Evolutionary conservation across 148 eudicot genomes (phyloP), one percentile per base, ranked within the genome.

Genomic region (Polygonum aviculare): DNA sequence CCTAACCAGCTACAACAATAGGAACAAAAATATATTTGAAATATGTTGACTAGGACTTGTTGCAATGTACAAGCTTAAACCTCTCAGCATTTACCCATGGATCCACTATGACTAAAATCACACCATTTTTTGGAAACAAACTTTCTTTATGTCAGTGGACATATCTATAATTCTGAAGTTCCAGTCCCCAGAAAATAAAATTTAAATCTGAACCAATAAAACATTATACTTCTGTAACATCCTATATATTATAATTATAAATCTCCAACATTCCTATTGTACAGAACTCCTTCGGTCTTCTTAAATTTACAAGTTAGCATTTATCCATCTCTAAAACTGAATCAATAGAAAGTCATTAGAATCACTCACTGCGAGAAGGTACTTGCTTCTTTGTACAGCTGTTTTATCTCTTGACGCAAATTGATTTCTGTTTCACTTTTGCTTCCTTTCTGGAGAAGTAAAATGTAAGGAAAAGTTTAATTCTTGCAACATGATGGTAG

Each of bases 381-480:
- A 79, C 81, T 83, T 6, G 98, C 97, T 83, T 94, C 98, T 83
- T 88, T 94, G 74, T 86, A 85, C 5, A 90, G 87, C 83, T 92
- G 83, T 74, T 92, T 89, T 38, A 94, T 94, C 82, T 94, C 98
- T 41, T 79, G 45, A 11, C 93, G 96, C 76, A 94, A 83, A 73
- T 76, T 84, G 52, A 44, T 75, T 75, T 89, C 97, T 75, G 75
- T 82, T 8, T 62, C 84, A 75, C 77, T 85, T 49, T 54, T 70
- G 12, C 81, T 75, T 78, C 83, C 89, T 80, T 80, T 91, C 91
- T 86, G 39, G 60, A 38, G 48, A 65, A 65, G 75, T 16, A 63
- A 26, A 59, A 35, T 16, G 38, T 11, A 52, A 54, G 47, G 45
- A 74, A 52, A 74, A 73, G 4, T 15, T 49, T 18, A 74, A 12